A percentile compares a stretch with the other conserved stretches of the same genome.
Evolutionary conservation across 1,139 yeast genomes (phyloP).

Genomic region (Meyerozyma smithsonii): DNA sequence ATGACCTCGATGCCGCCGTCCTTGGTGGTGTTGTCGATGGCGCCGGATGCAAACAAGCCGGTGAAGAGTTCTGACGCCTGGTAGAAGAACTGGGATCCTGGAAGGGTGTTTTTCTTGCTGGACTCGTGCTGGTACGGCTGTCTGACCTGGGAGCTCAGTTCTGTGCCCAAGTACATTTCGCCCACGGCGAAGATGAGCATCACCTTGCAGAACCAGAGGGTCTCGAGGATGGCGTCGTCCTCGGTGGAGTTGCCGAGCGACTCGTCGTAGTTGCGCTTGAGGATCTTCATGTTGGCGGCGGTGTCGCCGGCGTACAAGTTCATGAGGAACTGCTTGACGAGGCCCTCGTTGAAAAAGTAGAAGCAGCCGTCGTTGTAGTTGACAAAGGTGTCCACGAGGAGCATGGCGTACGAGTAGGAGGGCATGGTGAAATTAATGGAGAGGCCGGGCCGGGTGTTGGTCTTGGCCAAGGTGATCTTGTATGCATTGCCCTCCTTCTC

Average conservation of each 20-base stretch:
- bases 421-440: conserved; percentile 70
- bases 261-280: conserved; percentile 39
- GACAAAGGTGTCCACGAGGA: conserved; percentile 69
- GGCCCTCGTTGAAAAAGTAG: conserved; percentile 79
- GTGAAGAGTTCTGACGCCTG: conserved; percentile 74
- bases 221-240: conserved; percentile 60
- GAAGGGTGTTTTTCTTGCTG: conserved; percentile 44
- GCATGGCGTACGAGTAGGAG: conserved; percentile 70
- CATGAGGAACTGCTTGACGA: conserved; percentile 61
- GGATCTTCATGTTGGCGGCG: conserved; percentile 35
- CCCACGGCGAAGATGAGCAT: conserved; percentile 76
- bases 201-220: conserved; percentile 79
- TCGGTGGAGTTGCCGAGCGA: conserved; percentile 40
- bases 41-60: conserved; percentile 73
- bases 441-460: conserved; percentile 63
- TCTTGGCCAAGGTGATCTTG: conserved; percentile 61
- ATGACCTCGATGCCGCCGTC: conserved; percentile 83
- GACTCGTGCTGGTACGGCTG: conserved; percentile 30
- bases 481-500: conserved; percentile 76
- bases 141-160: conserved; percentile 39
- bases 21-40: conserved; percentile 68
- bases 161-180: conserved; percentile 79
- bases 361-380: conserved; percentile 82
- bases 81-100: conserved; percentile 73
- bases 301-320: conserved; percentile 51